These are phyloP conservation scores for Nepenthes mirabilis DNA, from an alignment of 148 eudicot species.

Conservation along the genomic window DNA sequence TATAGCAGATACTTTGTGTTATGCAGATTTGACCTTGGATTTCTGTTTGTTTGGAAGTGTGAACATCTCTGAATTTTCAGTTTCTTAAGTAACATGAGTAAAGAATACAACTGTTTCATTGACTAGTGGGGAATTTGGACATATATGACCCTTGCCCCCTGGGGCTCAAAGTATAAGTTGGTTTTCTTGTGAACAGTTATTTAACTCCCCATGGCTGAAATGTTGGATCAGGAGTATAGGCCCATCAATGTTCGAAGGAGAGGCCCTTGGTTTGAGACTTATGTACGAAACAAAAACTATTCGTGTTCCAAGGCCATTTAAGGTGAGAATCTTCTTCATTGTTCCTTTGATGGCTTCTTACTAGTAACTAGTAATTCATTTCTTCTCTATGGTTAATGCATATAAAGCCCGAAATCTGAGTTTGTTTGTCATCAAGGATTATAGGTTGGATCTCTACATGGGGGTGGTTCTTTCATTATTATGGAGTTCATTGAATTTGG, in stretches of 20 bases:
- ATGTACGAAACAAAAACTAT: constrained; percentile 81
- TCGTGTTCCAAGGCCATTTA: constrained; percentile 83
- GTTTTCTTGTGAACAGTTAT: too few relatives aligned
- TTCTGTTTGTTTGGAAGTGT: background rate
- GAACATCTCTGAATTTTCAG: too few relatives aligned
- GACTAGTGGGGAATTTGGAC: too few relatives aligned
- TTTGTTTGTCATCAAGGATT: constrained; percentile 14
- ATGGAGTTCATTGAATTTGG: constrained; percentile 96
- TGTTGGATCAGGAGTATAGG: constrained; percentile 52
- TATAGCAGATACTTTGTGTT: background rate
- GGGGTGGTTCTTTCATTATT: constrained; percentile 89
- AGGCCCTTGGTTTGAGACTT: constrained; percentile 77
- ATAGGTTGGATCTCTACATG: constrained; percentile 73
- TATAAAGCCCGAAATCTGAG: constrained; percentile 2
- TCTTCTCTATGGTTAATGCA: background rate
- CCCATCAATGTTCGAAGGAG: constrained; percentile 91
- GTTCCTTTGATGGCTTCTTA: background rate
- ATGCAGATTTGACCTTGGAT: background rate
- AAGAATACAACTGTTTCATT: too few relatives aligned
- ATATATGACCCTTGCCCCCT: too few relatives aligned
- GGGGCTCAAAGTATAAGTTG: too few relatives aligned
- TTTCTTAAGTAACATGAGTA: too few relatives aligned
- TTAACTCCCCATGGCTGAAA: background rate
- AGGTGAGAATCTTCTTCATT: constrained; percentile 26
- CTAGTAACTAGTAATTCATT: background rate